Conservation (phyloP, 1,139 yeast species). For the Yamadazyma conglobata region DNA sequence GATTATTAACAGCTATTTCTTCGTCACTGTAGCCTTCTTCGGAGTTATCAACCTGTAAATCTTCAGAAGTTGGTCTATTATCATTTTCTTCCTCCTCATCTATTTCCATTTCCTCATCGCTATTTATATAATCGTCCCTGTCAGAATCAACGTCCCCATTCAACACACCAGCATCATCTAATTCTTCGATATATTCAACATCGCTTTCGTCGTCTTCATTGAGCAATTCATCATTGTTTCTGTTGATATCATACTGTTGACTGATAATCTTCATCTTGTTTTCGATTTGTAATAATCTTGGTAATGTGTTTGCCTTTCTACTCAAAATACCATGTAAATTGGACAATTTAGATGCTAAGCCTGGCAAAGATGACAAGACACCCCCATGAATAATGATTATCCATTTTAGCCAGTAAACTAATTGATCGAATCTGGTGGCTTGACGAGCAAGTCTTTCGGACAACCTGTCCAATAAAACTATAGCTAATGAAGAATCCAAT, state of each 20-base stretch:
- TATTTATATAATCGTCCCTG: constrained; percentile 17
- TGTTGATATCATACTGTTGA: constrained; percentile 67
- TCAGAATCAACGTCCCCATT: constrained; percentile 20
- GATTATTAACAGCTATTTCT: constrained; percentile 20
- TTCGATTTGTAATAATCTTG: constrained; percentile 76
- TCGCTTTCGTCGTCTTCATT: constrained; percentile 32
- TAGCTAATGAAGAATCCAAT: constrained; percentile 70
- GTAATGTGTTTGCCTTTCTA: constrained; percentile 71
- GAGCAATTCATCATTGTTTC: constrained; percentile 33
- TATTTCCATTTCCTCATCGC: constrained; percentile 16
- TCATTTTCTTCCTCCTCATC: constrained; percentile 24
- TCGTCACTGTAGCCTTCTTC: constrained; percentile 37
- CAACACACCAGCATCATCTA: constrained; percentile 33
- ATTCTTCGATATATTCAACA: constrained; percentile 41
- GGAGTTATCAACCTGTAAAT: constrained; percentile 14
- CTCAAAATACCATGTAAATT: constrained; percentile 74
- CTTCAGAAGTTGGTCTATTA: constrained; percentile 6
- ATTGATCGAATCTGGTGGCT: constrained; percentile 61
- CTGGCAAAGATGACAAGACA: constrained; percentile 62
- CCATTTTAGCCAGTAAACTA: constrained; percentile 92
- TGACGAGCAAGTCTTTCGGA: constrained; percentile 80
- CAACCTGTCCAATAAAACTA: constrained; percentile 70
- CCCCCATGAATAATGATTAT: constrained; percentile 90
- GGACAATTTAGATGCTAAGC: constrained; percentile 63
- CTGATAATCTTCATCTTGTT: constrained; percentile 73